A percentile compares a stretch with the other conserved stretches of the same genome.
Evolutionary conservation across 169 alveolate genomes (phyloP).

Genomic region (Plasmodium knowlesi): DNA sequence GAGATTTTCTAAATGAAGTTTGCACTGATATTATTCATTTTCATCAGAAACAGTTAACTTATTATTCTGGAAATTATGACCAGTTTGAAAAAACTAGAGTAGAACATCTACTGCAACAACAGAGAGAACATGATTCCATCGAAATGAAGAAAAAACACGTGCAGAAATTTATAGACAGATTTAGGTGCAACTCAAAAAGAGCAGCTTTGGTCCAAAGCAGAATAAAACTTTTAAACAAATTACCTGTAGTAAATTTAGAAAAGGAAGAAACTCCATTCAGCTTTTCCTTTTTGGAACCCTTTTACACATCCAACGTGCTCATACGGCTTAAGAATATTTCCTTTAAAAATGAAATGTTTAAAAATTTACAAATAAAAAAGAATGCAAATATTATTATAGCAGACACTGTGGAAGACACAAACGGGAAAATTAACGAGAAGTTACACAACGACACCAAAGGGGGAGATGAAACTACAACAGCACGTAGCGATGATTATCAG

Average conservation of each 20-base stretch:
- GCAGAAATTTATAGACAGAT: slow-evolving; percentile 95
- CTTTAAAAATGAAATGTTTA: slow-evolving; percentile 75
- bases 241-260: slow-evolving; percentile 95
- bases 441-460: neutral
- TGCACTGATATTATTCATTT: slow-evolving; percentile 96
- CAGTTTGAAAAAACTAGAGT: slow-evolving; percentile 93
- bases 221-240: slow-evolving; percentile 93
- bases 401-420: slow-evolving; percentile 24
- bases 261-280: slow-evolving; percentile 96
- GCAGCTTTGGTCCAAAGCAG: slow-evolving; percentile 96
- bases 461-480: slow-evolving; percentile 10
- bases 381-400: slow-evolving; percentile 56
- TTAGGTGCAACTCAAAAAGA: slow-evolving; percentile 94
- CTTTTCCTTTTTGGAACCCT: slow-evolving; percentile 92
- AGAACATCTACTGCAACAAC: slow-evolving; percentile 89
- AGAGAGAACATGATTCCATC: slow-evolving; percentile 91
- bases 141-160: slow-evolving; percentile 92
- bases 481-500: slow-evolving; percentile 26
- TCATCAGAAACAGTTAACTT: slow-evolving; percentile 85
- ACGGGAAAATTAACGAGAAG: slow-evolving; percentile 7
- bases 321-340: slow-evolving; percentile 81
- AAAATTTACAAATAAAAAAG: slow-evolving; percentile 48
- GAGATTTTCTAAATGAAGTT: slow-evolving; percentile 95
- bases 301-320: slow-evolving; percentile 90
- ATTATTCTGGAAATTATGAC: slow-evolving; percentile 96